Conservation (phyloP, 768 basidiomycete species). For the Daedaleopsis sinensis region DNA sequence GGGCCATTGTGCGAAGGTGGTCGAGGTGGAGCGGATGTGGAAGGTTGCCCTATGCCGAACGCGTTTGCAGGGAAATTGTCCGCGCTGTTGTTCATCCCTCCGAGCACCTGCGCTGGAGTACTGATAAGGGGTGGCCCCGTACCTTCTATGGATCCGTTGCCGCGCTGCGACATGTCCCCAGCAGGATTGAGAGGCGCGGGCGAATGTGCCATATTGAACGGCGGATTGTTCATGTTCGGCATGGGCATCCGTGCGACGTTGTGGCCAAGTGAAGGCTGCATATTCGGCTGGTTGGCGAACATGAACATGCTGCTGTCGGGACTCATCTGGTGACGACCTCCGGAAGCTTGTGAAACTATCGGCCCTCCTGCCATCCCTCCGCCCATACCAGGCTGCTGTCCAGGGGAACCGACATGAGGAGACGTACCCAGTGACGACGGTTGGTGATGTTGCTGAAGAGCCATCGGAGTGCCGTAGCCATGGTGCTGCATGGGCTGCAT, state of each 20-base stretch:
- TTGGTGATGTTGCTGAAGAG: slow-evolving; percentile 40
- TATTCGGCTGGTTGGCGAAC: slow-evolving; percentile 39
- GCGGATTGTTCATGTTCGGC: slow-evolving; percentile 7
- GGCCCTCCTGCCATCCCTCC: slow-evolving; percentile 18
- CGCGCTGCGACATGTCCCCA: slow-evolving; percentile 44
- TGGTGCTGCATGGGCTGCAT: slow-evolving; percentile 35
- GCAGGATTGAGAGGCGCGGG: slow-evolving; percentile 52
- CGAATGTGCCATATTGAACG: slow-evolving; percentile 39
- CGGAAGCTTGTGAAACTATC: slow-evolving; percentile 39
- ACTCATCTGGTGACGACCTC: slow-evolving; percentile 46
- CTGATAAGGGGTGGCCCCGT: slow-evolving; percentile 36
- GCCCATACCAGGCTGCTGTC: slow-evolving; percentile 36
- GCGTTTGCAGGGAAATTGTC: slow-evolving; percentile 7
- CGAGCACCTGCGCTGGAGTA: slow-evolving; percentile 66
- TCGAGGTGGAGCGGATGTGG: slow-evolving; percentile 6
- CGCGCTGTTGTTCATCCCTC: slow-evolving; percentile 42
- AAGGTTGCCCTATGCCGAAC: slow-evolving; percentile 14
- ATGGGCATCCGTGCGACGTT: slow-evolving; percentile 24
- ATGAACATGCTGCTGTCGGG: slow-evolving; percentile 53
- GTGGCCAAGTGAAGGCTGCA: slow-evolving; percentile 35
- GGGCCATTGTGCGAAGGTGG: slow-evolving; percentile 30
- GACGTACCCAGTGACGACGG: slow-evolving; percentile 42
- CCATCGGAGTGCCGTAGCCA: slow-evolving; percentile 41
- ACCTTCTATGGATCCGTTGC: slow-evolving; percentile 35
- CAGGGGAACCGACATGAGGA: slow-evolving; percentile 42